phyloP scores from a whole-genome alignment of 2,329 filamentous ascomycete species.

The Fusarium armeniacum region DNA sequence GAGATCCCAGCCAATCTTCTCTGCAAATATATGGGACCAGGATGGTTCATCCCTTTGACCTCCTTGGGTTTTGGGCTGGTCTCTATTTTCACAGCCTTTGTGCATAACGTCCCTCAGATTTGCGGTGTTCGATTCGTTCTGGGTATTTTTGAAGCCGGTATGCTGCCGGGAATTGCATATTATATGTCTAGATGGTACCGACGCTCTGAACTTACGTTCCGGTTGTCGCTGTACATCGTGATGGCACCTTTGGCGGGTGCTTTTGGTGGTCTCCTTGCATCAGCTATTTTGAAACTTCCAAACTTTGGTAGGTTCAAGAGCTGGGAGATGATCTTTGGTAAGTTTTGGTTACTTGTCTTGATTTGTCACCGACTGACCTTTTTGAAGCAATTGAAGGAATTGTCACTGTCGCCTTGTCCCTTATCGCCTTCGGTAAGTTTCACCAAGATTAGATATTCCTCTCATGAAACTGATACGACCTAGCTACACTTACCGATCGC shows the following conservation, averaged over 20 bases:
- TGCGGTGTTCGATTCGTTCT: slow-evolving; percentile 72
- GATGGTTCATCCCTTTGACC: slow-evolving; percentile 72
- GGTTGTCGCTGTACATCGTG: slow-evolving; percentile 74
- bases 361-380: accelerated
- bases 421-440: slow-evolving; percentile 57
- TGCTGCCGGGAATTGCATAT: slow-evolving; percentile 76
- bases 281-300: slow-evolving; percentile 71
- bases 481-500: slow-evolving; percentile 74
- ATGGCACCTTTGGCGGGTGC: slow-evolving; percentile 76
- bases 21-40: slow-evolving; percentile 75
- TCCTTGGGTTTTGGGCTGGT: slow-evolving; percentile 70
- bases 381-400: slow-evolving; percentile 73
- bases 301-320: slow-evolving; percentile 67
- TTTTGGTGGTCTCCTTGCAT: slow-evolving; percentile 75
- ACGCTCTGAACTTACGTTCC: slow-evolving; percentile 72
- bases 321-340: slow-evolving; percentile 77
- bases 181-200: slow-evolving; percentile 76
- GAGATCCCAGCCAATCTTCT: slow-evolving; percentile 73
- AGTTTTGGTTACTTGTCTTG: accelerated
- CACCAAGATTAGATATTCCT: accelerated
- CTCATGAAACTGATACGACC: background rate
- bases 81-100: slow-evolving; percentile 73
- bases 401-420: slow-evolving; percentile 64
- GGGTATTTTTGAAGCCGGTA: slow-evolving; percentile 73
- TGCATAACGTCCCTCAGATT: slow-evolving; percentile 61